These are phyloP conservation scores for Fraxinus americana DNA, from an alignment of 257 asterid species.

Conservation along the genomic window DNA sequence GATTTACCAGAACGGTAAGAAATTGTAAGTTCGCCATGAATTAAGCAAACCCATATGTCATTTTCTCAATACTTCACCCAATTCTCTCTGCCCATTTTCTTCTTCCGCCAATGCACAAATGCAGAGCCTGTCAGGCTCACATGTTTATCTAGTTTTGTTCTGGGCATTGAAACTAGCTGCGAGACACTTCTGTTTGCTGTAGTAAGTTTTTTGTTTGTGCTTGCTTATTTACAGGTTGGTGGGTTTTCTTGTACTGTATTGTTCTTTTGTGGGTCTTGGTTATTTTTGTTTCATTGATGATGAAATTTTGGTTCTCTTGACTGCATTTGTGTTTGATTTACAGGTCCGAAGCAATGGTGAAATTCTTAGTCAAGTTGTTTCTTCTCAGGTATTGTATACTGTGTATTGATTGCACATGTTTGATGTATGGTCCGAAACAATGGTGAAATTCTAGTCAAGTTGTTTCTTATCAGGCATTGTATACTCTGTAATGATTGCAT, in stretches of 20 bases:
- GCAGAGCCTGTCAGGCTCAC: constrained; percentile 24
- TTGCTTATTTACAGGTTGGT: constrained; percentile 10
- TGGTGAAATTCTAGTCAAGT: constrained; percentile 94
- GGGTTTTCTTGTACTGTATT: constrained; percentile 28
- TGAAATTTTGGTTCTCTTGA: constrained; percentile 20
- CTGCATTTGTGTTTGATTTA: constrained; percentile 20
- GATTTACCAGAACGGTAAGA: constrained; percentile 28
- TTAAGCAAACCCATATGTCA: constrained; percentile 13
- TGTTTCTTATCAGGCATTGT: constrained; percentile 81
- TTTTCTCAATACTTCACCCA: constrained; percentile 27
- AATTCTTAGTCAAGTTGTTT: constrained; percentile 88
- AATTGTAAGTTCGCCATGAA: constrained; percentile 14
- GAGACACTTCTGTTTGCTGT: constrained; percentile 93
- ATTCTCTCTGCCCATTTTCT: constrained; percentile 32
- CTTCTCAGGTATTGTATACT: constrained; percentile 68
- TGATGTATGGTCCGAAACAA: constrained; percentile 32
- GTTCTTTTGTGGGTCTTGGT: constrained; percentile 15
- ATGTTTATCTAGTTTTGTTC: constrained; percentile 50
- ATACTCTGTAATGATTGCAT: constrained; percentile 20
- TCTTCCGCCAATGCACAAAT: constrained; percentile 12
- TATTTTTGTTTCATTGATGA: neutral
- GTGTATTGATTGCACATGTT: constrained; percentile 23
- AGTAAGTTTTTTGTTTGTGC: constrained; percentile 44
- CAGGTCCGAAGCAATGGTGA: constrained; percentile 91
- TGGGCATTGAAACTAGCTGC: constrained; percentile 91